These are phyloP conservation scores for Didymella keratinophila DNA, from an alignment of 2,329 filamentous ascomycete genomes.

Conservation along the genomic window DNA sequence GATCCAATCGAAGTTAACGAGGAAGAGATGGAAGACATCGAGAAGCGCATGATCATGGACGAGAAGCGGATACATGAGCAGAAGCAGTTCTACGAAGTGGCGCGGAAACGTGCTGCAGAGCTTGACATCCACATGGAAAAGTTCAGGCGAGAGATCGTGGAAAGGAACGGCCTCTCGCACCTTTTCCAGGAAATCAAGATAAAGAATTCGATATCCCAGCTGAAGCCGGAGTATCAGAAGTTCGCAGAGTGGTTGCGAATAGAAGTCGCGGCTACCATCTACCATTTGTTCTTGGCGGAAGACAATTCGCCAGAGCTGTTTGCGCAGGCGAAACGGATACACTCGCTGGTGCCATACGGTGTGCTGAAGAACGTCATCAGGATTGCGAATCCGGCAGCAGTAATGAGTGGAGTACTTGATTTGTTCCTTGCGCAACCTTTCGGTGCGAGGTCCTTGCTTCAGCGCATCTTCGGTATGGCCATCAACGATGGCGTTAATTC, in stretches of 20 bases:
- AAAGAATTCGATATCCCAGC: constrained; percentile 84
- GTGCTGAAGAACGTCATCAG: constrained; percentile 96
- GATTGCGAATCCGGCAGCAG: constrained; percentile 92
- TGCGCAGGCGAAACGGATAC: constrained; percentile 90
- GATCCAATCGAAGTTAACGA: constrained; percentile 78
- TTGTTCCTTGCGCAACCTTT: constrained; percentile 96
- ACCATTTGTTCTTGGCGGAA: constrained; percentile 95
- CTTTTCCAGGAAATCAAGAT: constrained; percentile 92
- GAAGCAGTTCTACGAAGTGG: constrained; percentile 93
- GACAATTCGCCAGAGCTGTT: constrained; percentile 98
- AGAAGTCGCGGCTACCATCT: constrained; percentile 94
- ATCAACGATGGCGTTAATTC: constrained; percentile 87
- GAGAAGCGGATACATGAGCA: constrained; percentile 91
- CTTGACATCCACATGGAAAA: constrained; percentile 97
- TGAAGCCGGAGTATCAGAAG: constrained; percentile 95
- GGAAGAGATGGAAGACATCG: constrained; percentile 84
- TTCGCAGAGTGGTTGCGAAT: constrained; percentile 98
- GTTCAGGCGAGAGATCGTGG: constrained; percentile 72
- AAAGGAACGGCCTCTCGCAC: constrained; percentile 85
- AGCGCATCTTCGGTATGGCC: constrained; percentile 92
- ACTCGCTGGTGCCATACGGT: constrained; percentile 91
- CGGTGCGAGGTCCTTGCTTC: constrained; percentile 85
- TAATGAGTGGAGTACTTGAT: constrained; percentile 95
- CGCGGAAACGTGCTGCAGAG: constrained; percentile 85
- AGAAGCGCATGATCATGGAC: constrained; percentile 81